Percentiles rank a stretch among this genome's conserved stretches.
These are phyloP conservation scores for Penicillium parvum DNA, from an alignment of 495 filamentous ascomycete species.

Conservation along the genomic window DNA sequence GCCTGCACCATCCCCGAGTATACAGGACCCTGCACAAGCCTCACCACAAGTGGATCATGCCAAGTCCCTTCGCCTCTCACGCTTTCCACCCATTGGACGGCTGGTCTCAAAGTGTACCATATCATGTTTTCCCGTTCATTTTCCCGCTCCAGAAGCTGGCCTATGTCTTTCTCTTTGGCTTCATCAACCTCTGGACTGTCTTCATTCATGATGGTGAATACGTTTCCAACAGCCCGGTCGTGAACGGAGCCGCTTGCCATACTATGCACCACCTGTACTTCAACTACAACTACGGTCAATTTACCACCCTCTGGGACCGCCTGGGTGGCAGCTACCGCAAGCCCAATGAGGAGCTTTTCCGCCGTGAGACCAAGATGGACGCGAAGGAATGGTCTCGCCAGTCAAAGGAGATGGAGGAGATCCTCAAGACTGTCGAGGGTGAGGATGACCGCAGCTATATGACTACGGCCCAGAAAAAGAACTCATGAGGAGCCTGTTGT, in stretches of 20 bases:
- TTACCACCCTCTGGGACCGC: conserved; percentile 92
- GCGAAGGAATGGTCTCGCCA: conserved; percentile 77
- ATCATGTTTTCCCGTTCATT: conserved; percentile 90
- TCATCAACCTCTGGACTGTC: conserved; percentile 97
- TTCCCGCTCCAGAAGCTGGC: conserved; percentile 91
- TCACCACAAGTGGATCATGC: conserved; percentile 99
- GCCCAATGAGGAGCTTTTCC: conserved; percentile 84
- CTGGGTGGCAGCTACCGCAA: conserved; percentile 83
- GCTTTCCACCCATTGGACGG: conserved; percentile 96
- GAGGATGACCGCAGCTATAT: conserved; percentile 74
- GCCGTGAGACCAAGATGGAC: conserved; percentile 83
- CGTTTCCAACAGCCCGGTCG: conserved; percentile 76
- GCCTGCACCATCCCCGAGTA: conserved; percentile 73
- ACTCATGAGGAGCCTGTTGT: conserved; percentile 11
- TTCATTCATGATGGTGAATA: conserved; percentile 98
- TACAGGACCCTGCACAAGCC: conserved; percentile 94
- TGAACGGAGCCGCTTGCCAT: conserved; percentile 96
- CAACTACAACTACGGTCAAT: conserved; percentile 98
- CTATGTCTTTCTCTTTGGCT: conserved; percentile 79
- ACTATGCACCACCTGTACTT: conserved; percentile 98
- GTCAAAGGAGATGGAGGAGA: conserved; percentile 78
- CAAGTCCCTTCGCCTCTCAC: conserved; percentile 85
- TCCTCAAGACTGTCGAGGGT: conserved; percentile 81
- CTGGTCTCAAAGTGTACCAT: conserved; percentile 85
- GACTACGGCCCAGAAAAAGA: conserved; percentile 35